Percentiles rank a stretch among this genome's conserved stretches.
phyloP scores from a whole-genome alignment of 23 red algal genomes.

The Gracilaria gracilis region DNA sequence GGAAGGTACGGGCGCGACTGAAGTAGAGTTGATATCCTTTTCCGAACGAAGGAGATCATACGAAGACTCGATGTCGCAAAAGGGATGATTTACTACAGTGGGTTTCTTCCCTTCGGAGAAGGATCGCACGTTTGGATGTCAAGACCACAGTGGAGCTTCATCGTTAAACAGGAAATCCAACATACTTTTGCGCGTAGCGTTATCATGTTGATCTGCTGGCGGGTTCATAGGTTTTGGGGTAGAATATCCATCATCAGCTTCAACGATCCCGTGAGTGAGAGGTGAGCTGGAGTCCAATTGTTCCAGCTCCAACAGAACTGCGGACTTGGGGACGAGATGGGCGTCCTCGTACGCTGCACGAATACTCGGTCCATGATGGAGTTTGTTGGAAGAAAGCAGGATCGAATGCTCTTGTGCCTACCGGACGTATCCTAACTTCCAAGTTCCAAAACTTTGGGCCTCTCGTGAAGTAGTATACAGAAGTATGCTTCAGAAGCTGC shows the following conservation, averaged over 20 bases:
- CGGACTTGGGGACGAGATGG: conserved; percentile 6
- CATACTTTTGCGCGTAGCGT: neutral
- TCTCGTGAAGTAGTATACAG: conserved; percentile 46
- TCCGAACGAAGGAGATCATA: conserved; percentile 14
- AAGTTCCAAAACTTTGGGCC: conserved; percentile 48
- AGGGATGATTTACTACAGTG: neutral
- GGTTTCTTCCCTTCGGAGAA: neutral
- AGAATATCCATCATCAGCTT: neutral
- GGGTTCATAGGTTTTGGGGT: neutral
- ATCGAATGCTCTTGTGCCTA: conserved; percentile 6
- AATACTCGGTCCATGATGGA: neutral
- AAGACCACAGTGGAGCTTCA: neutral
- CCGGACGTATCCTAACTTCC: conserved; percentile 16
- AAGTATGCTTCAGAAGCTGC: neutral
- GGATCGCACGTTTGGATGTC: neutral
- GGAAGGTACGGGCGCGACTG: neutral
- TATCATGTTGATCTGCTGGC: too few species aligned
- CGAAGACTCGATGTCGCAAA: neutral
- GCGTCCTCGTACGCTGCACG: conserved; percentile 54
- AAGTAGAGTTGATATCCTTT: conserved; percentile 1
- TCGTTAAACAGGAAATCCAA: neutral
- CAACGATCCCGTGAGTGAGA: neutral
- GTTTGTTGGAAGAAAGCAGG: neutral
- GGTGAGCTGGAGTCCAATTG: neutral
- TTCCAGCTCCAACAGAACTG: conserved; percentile 22